Percentiles rank a stretch among this genome's conserved stretches.
Evolutionary conservation across 225 moss, liverwort and hornwort species (phyloP).

Genomic region (Marchantia paleacea): DNA sequence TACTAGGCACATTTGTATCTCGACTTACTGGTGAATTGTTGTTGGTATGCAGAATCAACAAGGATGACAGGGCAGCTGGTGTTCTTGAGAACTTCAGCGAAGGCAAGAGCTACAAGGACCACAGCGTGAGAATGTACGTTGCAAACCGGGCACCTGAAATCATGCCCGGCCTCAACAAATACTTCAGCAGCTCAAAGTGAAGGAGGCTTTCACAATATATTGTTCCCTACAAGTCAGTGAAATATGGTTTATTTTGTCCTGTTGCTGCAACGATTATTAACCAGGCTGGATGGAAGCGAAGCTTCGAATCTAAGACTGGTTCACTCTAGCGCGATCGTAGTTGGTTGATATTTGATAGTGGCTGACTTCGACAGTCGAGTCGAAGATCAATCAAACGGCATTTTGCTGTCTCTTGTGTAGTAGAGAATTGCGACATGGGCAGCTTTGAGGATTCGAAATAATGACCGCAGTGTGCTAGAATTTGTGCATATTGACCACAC

Average conservation of each 20-base stretch:
- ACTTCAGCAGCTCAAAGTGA: conserved; percentile 56
- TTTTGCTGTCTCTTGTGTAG: background rate
- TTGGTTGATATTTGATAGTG: background rate
- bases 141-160: conserved; percentile 37
- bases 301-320: background rate
- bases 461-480: conserved; percentile 10
- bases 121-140: conserved; percentile 50
- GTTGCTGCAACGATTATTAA: background rate
- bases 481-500: background rate
- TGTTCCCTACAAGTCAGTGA: background rate
- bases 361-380: background rate
- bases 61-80: conserved; percentile 58
- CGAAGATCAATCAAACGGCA: background rate
- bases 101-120: conserved; percentile 70
- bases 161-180: conserved; percentile 52
- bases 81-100: conserved; percentile 65
- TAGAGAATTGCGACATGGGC: background rate
- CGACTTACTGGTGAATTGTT: background rate
- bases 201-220: background rate
- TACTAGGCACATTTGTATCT: no score
- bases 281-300: conserved; percentile 4
- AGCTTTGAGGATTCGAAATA: conserved; percentile 5
- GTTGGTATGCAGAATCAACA: conserved; percentile 49
- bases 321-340: background rate
- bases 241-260: background rate